Percentiles rank a stretch among this genome's conserved stretches.
phyloP scores from a whole-genome alignment of 495 filamentous ascomycete genomes.

The Aspergillus homomorphus region DNA sequence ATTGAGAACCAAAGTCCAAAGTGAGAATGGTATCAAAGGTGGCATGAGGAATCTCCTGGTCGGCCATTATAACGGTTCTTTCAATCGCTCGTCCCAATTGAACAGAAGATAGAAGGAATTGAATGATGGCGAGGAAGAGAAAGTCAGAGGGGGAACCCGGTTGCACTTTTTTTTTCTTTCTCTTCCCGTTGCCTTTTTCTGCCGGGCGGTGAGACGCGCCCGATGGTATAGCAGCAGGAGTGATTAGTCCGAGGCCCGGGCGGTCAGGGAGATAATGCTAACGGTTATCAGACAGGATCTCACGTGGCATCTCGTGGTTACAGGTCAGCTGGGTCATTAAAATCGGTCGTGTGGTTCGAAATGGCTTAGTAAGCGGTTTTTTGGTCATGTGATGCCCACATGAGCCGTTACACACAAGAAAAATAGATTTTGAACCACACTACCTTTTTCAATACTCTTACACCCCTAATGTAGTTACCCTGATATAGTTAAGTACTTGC shows the following conservation, averaged over 20 bases:
- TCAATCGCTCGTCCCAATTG: not conserved
- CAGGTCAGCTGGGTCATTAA: too few species aligned
- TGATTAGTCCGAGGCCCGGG: not conserved
- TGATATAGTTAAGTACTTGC: too few species aligned
- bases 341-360: not conserved
- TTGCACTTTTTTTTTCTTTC: conserved; percentile 3
- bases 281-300: conserved; percentile 2
- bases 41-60: conserved; percentile 43
- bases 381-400: not conserved
- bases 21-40: conserved; percentile 65
- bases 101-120: not conserved
- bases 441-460: too few species aligned
- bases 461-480: too few species aligned
- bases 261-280: conserved; percentile 4
- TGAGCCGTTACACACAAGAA: too few species aligned
- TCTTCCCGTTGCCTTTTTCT: not conserved
- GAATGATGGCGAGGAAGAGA: not conserved
- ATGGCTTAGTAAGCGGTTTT: not conserved
- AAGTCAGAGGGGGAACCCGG: not conserved
- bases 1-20: conserved; percentile 61
- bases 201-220: conserved; percentile 3
- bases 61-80: conserved; percentile 21
- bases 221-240: not conserved
- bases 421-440: too few species aligned
- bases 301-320: not conserved